Evolutionary conservation across 2,329 filamentous ascomycete species (phyloP).

Genomic region (Pseudocercospora vitis): DNA sequence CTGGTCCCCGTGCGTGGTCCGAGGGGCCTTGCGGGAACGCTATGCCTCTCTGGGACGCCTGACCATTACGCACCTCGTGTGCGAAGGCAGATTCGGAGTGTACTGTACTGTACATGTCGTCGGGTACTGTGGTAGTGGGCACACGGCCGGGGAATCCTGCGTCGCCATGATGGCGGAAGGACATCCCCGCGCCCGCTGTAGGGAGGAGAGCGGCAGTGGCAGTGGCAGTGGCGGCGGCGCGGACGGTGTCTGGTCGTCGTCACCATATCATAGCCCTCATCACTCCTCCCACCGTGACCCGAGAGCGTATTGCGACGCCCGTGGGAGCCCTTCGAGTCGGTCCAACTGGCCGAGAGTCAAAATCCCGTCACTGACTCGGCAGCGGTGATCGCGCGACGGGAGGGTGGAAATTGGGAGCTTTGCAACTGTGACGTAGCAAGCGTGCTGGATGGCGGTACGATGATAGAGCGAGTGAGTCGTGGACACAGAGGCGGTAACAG

Average conservation of each 20-base stretch:
- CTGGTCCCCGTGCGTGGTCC: slow-evolving; percentile 2
- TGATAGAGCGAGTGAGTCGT: slow-evolving; percentile 17
- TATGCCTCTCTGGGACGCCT: not conserved
- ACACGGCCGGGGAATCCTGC: slow-evolving; percentile 5
- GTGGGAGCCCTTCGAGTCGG: not conserved
- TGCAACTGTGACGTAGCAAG: slow-evolving; percentile 23
- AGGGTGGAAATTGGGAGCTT: slow-evolving; percentile 13
- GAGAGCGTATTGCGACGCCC: not conserved
- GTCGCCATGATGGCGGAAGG: slow-evolving; percentile 3
- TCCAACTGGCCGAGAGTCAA: slow-evolving; percentile 18
- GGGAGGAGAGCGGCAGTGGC: not conserved
- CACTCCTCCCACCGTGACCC: too few species aligned
- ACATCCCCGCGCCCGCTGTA: not conserved
- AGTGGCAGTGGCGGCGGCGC: too few species aligned
- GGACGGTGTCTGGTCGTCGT: too few species aligned
- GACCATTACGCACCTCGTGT: not conserved
- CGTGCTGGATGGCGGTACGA: slow-evolving; percentile 13
- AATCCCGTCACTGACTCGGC: slow-evolving; percentile 26
- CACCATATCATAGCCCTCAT: too few species aligned
- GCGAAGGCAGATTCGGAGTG: too few species aligned
- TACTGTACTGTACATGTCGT: too few species aligned
- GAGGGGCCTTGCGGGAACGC: not conserved
- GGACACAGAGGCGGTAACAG: slow-evolving; percentile 7
- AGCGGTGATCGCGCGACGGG: slow-evolving; percentile 18
- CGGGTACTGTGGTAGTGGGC: too few species aligned